Evolutionary conservation across 257 asterid species (phyloP), one percentile per base, ranked within the genome.

Genomic region (Przewalskia tangutica): DNA sequence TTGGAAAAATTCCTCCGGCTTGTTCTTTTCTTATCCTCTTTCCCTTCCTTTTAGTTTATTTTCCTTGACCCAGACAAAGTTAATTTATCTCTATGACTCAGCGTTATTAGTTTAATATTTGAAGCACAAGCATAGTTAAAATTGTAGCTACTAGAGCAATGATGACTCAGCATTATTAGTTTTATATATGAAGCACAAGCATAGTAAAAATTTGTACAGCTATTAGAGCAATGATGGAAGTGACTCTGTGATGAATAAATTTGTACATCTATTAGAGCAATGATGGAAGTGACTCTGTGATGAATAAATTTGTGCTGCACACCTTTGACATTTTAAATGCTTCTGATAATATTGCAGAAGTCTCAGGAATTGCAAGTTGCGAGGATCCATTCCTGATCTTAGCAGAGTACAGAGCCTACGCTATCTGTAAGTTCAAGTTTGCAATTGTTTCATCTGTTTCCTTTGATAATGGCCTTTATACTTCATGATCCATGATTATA

Each of bases 331-430:
- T 38, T 38, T 38, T 38, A 38, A 38, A 38, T 38, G 42, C 42
- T 38, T 38, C 63, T 71, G 79, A 50, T 48, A 13, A 75, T 79
- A 50, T 85, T 46, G 82, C 90, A 89, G 91, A 80, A 89, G 91
- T 84, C 85, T 87, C 76, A 89, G 92, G 83, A 89, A 89, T 58
- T 89, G 90, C 82, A 87, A 84, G 54, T 84, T 89, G 80, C 79
- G 5, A 81, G 91, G 91, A 85, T 54, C 81, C 77, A 63, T 89
- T 54, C 91, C 89, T 36, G 90, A 89, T 83, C 86, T 89, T 75
- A 89, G 89, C 84, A 81, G 84, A 67, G 81, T 89, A 27, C 82
- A 71, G 48, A 78, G 65, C 58, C 88, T 89, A n/a, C 79, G 53
- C 62, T 89, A 87, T 84, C 40, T 89, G 91, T 89, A 64, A 81